Base-by-base conservation (phyloP, 352 stramenopile genomes). In the Globisporangium ultimum region DNA sequence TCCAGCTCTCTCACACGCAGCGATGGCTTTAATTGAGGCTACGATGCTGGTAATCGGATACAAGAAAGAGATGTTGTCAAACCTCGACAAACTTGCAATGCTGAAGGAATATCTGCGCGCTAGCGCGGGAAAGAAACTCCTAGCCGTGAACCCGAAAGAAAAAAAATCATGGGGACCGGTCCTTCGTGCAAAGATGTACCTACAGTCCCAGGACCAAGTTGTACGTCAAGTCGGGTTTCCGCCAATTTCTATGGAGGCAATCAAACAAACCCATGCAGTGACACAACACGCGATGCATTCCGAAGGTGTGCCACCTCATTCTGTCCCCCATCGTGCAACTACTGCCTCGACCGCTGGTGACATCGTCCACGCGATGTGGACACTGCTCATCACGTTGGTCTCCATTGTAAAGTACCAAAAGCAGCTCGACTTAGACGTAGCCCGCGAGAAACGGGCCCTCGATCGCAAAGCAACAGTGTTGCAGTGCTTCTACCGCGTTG, bases 381-480 rank as follows among this genome's bases (percentile, higher is more conserved):
- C 61, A 20, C 52, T 82, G 0, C 17, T 67, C 1, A 51, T 68
- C 2, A 49, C 63, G 17, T 58, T 87, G 32, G 56, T 69, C 3
- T 70, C 72, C 10, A 57, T 76, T 2, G 66, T 88, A 20, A 71
- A 76, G 17, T 91, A 82, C 50, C 66, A 87, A 22, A 88, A 88
- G 45, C 62, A 78, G 45, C 60, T 88, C 2, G 68, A 80, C 18
- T 56, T 71, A 11, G 59, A 71, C 12, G 59, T 68, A 2, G 34
- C 42, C 34, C 59, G 62, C 5, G 71, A 78, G 24, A 67, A 61
- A 6, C 58, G 64, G 1, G 64, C 60, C 18, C 18, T 62, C 14
- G 14, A 45, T 15, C 63, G 72, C 20, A 59, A 58, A 8, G 76
- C 71, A 5, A 87, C 53, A 0, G 53, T 48, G 0, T 17, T 91